phyloP scores from a whole-genome alignment of 345 rosid species.

The Erysimum cheiranthoides region DNA sequence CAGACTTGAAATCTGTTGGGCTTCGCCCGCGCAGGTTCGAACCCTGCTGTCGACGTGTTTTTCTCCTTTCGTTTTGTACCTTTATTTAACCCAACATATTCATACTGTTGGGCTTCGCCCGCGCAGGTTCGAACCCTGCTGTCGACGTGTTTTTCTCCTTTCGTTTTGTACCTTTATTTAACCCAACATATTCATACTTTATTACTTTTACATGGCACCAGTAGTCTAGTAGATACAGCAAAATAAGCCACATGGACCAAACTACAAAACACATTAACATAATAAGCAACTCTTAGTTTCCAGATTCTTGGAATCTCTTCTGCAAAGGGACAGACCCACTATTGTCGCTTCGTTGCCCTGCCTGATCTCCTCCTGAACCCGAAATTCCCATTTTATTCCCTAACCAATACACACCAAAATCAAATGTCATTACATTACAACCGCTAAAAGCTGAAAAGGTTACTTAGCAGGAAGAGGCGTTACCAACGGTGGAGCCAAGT shows the following conservation, averaged over 20 bases:
- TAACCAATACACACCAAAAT: constrained; percentile 21
- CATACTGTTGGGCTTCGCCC: constrained; percentile 74
- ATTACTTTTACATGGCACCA: not conserved
- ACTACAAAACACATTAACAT: constrained; percentile 1
- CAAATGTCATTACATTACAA: not conserved
- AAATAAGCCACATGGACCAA: constrained; percentile 20
- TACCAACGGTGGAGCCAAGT: constrained; percentile 47
- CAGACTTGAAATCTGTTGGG: constrained; percentile 96
- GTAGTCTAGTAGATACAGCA: not conserved
- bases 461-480: not conserved
- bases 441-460: not conserved
- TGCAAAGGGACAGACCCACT: constrained; percentile 30
- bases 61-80: too few relatives aligned
- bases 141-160: constrained; percentile 53
- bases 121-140: constrained; percentile 93
- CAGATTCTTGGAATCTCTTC: constrained; percentile 48
- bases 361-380: constrained; percentile 32
- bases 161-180: too few relatives aligned
- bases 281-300: constrained; percentile 40
- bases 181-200: not conserved
- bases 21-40: constrained; percentile 87
- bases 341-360: constrained; percentile 2
- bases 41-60: constrained; percentile 80
- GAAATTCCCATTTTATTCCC: constrained; percentile 41
- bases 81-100: not conserved